Evolutionary conservation across 2,329 filamentous ascomycete genomes (phyloP).

Genomic region (Nemania sp.): DNA sequence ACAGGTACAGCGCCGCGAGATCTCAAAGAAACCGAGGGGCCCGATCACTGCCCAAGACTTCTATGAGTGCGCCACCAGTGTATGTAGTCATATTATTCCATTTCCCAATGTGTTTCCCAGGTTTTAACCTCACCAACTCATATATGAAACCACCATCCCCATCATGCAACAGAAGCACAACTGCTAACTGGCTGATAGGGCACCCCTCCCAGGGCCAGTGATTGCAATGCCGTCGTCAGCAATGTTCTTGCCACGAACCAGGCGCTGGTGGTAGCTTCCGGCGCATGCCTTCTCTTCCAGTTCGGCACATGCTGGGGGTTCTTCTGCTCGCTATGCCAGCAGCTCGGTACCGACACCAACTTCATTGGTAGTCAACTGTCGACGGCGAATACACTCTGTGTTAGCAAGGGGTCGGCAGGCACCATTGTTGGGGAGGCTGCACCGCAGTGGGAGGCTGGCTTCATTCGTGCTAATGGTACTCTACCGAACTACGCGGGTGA

Average conservation of each 20-base stretch:
- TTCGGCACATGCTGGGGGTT: constrained; percentile 54
- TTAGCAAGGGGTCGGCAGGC: constrained; percentile 50
- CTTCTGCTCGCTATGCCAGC: constrained; percentile 54
- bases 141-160: not conserved
- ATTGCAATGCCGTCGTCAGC: constrained; percentile 52
- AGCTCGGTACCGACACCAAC: constrained; percentile 50
- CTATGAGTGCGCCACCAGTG: constrained; percentile 52
- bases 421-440: constrained; percentile 52
- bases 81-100: constrained; percentile 39
- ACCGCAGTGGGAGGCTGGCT: constrained; percentile 54
- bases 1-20: constrained; percentile 36
- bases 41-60: constrained; percentile 48
- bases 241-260: constrained; percentile 48
- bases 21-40: constrained; percentile 39
- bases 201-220: constrained; percentile 46
- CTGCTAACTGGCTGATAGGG: constrained; percentile 42
- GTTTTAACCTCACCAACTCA: not conserved
- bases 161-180: not conserved
- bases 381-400: constrained; percentile 52
- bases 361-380: constrained; percentile 54
- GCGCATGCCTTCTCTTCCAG: constrained; percentile 52
- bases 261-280: constrained; percentile 48
- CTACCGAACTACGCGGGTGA: constrained; percentile 49
- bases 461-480: constrained; percentile 46
- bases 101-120: not conserved